phyloP scores from a whole-genome alignment of 257 asterid species.

The Primulina eburnea region DNA sequence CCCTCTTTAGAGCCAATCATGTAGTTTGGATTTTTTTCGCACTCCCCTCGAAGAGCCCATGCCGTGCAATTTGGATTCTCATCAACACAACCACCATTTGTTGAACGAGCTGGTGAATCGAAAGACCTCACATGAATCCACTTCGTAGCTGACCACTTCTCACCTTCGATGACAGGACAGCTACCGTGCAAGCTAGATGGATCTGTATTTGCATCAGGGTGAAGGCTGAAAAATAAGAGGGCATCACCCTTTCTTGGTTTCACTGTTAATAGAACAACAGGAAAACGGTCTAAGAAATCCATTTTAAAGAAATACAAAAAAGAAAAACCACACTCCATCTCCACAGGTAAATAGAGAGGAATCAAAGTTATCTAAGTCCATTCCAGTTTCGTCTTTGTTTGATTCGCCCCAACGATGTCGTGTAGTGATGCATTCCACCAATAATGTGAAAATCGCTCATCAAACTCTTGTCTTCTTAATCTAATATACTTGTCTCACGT shows the following conservation, averaged over 20 bases:
- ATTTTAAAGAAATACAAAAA: too few species aligned
- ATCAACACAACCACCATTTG: slow-evolving; percentile 40
- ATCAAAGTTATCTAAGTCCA: background rate
- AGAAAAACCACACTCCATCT: background rate
- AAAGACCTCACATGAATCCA: slow-evolving; percentile 82
- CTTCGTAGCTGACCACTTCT: slow-evolving; percentile 92
- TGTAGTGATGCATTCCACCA: background rate
- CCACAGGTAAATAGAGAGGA: background rate
- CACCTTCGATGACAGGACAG: slow-evolving; percentile 87
- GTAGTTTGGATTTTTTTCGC: slow-evolving; percentile 50
- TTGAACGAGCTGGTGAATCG: slow-evolving; percentile 25
- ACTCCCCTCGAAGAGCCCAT: slow-evolving; percentile 76
- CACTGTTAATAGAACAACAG: slow-evolving; percentile 43
- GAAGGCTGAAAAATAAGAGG: slow-evolving; percentile 80
- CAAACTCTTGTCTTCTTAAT: background rate
- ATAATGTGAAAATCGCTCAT: background rate
- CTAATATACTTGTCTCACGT: background rate
- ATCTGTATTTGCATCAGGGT: slow-evolving; percentile 71
- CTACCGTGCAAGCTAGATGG: slow-evolving; percentile 78
- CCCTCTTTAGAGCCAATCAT: slow-evolving; percentile 47
- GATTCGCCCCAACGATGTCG: background rate
- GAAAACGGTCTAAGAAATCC: background rate
- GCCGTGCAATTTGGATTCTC: slow-evolving; percentile 43
- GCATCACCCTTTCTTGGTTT: slow-evolving; percentile 80
- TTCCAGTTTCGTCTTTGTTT: background rate